These are phyloP conservation scores for Colletotrichum tanaceti DNA, from an alignment of 2,329 filamentous ascomycete species.

Conservation along the genomic window DNA sequence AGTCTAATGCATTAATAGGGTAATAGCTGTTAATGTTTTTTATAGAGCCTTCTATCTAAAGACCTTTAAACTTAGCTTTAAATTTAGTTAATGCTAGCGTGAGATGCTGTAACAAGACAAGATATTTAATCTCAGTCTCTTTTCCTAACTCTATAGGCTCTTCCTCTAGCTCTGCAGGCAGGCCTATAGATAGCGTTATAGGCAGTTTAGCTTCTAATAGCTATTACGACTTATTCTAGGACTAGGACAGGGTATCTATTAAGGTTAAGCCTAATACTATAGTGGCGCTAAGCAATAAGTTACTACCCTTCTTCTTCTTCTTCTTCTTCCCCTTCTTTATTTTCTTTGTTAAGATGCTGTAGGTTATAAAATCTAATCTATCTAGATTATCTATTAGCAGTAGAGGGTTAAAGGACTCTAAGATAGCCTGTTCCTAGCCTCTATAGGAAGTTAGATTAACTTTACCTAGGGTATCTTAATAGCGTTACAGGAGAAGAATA, in stretches of 20 bases:
- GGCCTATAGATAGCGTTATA: too few species aligned
- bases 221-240: neutral
- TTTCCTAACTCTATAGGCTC: neutral
- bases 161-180: too few species aligned
- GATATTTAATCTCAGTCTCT: slow-evolving; percentile 1
- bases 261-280: neutral
- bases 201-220: neutral
- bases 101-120: slow-evolving; percentile 41
- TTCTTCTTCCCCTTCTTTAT: neutral
- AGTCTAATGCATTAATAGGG: slow-evolving; percentile 39
- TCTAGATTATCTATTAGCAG: too few species aligned
- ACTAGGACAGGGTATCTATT: neutral
- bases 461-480: too few species aligned
- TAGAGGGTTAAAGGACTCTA: too few species aligned
- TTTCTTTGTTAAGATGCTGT: too few species aligned
- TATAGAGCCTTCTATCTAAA: slow-evolving; percentile 35
- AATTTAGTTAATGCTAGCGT: slow-evolving; percentile 41
- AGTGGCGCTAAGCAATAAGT: neutral
- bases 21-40: slow-evolving; percentile 8
- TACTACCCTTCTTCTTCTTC: too few species aligned
- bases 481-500: too few species aligned
- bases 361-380: too few species aligned
- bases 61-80: slow-evolving; percentile 21
- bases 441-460: too few species aligned
- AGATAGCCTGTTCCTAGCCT: too few species aligned